A percentile compares a stretch with the other conserved stretches of the same genome.
These are phyloP conservation scores for maize (Zea mays) DNA, from an alignment of 176 grass and related monocot genomes.

Conservation along the genomic window Zm-B73-REFERENCE-NAM-5.0 NC_050099.1:125208001-125208500, in stretches of 20 bases:
- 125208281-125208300: neutral
- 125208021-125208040: constrained; percentile 96
- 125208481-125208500: too few species aligned
- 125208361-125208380: too few species aligned
- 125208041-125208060: constrained; percentile 79
- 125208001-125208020: constrained; percentile 75
- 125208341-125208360: neutral
- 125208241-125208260: neutral
- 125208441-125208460: too few species aligned
- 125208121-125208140: neutral
- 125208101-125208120: neutral
- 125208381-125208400: too few species aligned
- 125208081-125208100: neutral
- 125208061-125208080: constrained; percentile 75
- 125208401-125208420: too few species aligned
- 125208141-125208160: neutral
- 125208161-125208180: neutral
- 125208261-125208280: neutral
- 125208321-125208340: neutral
- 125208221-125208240: neutral
- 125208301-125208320: neutral
- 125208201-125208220: neutral
- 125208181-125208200: neutral
- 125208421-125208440: too few species aligned
- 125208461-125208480: too few species aligned